Conservation (phyloP, 139 green algal species). For the Chlorella sp. region DNA sequence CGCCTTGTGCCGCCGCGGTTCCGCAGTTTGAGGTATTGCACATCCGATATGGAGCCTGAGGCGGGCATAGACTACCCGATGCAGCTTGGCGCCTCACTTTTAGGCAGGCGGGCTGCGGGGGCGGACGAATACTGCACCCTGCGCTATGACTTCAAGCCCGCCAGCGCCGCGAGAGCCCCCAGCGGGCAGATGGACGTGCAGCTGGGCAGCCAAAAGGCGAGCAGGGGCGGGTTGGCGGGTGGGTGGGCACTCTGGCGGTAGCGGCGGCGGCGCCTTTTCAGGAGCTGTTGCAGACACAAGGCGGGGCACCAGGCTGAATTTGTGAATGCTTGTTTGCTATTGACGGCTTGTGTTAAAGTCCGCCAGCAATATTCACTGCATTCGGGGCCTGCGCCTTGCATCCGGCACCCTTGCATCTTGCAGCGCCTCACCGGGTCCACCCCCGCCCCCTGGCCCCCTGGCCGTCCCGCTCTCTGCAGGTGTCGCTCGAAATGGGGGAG, state of each 20-base stretch:
- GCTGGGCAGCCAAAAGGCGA: constrained; percentile 12
- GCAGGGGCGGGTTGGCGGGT: no score
- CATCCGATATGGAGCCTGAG: background rate
- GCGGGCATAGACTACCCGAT: constrained; percentile 14
- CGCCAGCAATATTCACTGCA: background rate
- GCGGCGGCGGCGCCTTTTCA: background rate
- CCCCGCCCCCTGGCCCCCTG: background rate
- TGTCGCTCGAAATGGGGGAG: constrained; percentile 14
- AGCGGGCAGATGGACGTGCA: constrained; percentile 28
- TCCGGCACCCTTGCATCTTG: background rate
- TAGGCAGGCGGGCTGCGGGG: constrained; percentile 7
- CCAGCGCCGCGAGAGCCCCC: background rate
- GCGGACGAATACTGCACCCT: constrained; percentile 20
- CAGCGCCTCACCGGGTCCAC: background rate
- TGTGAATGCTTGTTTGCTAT: no score
- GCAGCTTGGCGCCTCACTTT: constrained; percentile 34
- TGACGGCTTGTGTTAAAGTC: no score
- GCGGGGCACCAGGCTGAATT: background rate
- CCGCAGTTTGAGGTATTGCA: no score
- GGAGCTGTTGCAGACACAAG: background rate
- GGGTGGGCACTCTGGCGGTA: background rate
- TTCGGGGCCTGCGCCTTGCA: background rate
- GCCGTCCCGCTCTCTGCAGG: background rate
- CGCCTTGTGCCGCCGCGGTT: background rate
- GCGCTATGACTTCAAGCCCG: constrained; percentile 40